These are phyloP conservation scores for Rosa multiflora DNA, from an alignment of 306 rosid species.

Conservation along the genomic window DNA sequence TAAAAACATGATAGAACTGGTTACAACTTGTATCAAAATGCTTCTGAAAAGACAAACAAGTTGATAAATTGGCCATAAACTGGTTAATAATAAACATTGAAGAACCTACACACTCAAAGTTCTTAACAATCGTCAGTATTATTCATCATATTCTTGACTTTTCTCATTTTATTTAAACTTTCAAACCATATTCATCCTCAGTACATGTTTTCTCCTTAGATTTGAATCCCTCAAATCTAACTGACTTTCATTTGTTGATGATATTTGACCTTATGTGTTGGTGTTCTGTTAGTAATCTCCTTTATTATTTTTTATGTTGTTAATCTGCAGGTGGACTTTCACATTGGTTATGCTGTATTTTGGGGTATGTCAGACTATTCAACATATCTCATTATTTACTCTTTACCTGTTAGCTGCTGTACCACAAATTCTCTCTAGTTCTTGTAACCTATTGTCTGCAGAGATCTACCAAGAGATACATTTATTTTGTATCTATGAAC, in stretches of 20 bases:
- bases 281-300: conserved; percentile 10
- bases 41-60: not conserved
- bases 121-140: not conserved
- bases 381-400: not conserved
- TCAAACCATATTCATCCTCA: not conserved
- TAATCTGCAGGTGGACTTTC: conserved; percentile 81
- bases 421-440: not conserved
- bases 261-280: conserved; percentile 1
- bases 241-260: not conserved
- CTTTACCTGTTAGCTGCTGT: not conserved
- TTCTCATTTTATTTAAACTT: not conserved
- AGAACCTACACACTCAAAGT: not conserved
- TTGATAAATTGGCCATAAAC: not conserved
- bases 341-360: conserved; percentile 66
- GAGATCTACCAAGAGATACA: conserved; percentile 2
- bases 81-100: not conserved
- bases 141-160: not conserved
- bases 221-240: not conserved
- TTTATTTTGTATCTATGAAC: not conserved
- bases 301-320: not conserved
- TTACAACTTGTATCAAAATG: not conserved
- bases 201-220: not conserved
- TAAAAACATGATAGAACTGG: not conserved
- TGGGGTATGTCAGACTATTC: conserved; percentile 48
- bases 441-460: not conserved